Base-by-base conservation (phyloP, 192 early-diverging fungal species). In the Ambispora gerdemannii region DNA sequence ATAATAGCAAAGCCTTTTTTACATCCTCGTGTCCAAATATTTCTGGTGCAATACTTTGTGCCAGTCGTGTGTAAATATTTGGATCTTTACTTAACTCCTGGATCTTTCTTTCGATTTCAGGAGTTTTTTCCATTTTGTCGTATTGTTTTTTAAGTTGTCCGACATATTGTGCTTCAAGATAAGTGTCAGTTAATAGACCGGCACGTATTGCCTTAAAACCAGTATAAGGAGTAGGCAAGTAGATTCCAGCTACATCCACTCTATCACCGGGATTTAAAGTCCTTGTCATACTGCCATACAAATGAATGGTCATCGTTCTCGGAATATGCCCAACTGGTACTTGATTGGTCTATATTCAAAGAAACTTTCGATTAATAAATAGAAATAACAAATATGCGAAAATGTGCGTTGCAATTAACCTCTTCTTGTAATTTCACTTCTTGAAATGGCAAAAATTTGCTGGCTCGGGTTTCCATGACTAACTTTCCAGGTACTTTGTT, bases 251-350 rank as follows among this genome's bases (percentile, higher is more conserved):
- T 30, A 96, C 86, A 36, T 86, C 79, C 25, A 92, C 91, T 0
- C 88, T 83, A 77, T 98, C 95, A 71, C 96, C 96, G 3, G 96
- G 95, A 69, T 84, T 93, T 69, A 93, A 83, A 51, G 74, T 70
- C 55, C 96, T 88, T 65, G 89, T 91, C 38, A 90, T 76, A 50
- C 86, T 83, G 63, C 93, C 92, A 79, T 86, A 87, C 36, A 96
- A 77, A 76, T 97, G 90, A 28, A 98, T 82, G n/a, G 90, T 93
- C 88, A 98, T 95, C 31, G 91, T 87, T 50, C 96, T 88, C 67
- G 96, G 96, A 77, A 98, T 98, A 77, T 96, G 94, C 67, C 96
- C 96, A 78, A 96, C 95, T 58, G 96, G 96, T 20, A 98, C 94
- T 89, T 98, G 96, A 79, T 98, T 94, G 25, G 95, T 91, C 89